Evolutionary conservation across 2,329 filamentous ascomycete genomes (phyloP).

Genomic region (Talaromyces atroroseus): DNA sequence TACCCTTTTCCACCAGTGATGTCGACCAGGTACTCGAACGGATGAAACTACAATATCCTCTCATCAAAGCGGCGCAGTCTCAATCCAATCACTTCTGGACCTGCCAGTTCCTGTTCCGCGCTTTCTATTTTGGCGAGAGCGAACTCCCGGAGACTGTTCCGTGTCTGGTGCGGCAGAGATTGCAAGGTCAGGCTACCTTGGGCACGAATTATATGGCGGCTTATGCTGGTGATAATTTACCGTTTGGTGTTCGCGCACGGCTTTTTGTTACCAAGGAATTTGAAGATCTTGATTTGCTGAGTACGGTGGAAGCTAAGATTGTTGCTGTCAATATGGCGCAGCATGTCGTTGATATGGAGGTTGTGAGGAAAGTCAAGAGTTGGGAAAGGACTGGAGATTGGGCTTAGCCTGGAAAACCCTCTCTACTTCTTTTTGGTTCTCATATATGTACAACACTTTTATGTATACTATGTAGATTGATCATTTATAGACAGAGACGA

Average conservation of each 20-base stretch:
- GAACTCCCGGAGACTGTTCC: slow-evolving; percentile 45
- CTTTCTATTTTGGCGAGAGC: slow-evolving; percentile 51
- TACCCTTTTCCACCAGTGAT: slow-evolving; percentile 47
- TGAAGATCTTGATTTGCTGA: slow-evolving; percentile 25
- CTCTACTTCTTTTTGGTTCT: background rate
- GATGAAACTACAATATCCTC: slow-evolving; percentile 37
- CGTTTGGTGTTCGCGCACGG: slow-evolving; percentile 27
- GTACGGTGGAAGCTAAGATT: slow-evolving; percentile 32
- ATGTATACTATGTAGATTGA: background rate
- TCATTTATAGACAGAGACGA: background rate
- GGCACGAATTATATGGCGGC: slow-evolving; percentile 19
- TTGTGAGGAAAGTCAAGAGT: slow-evolving; percentile 25
- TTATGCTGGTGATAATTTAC: slow-evolving; percentile 26
- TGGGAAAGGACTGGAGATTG: slow-evolving; percentile 24
- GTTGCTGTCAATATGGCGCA: slow-evolving; percentile 28
- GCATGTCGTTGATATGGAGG: slow-evolving; percentile 29
- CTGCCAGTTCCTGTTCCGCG: slow-evolving; percentile 52
- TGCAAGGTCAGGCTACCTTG: slow-evolving; percentile 18
- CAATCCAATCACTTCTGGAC: slow-evolving; percentile 45
- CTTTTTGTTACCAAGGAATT: slow-evolving; percentile 23
- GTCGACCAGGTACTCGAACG: slow-evolving; percentile 47
- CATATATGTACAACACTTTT: slow-evolving; percentile 4
- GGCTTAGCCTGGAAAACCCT: slow-evolving; percentile 1
- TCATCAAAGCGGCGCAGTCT: slow-evolving; percentile 35
- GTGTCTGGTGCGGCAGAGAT: slow-evolving; percentile 28